Percentiles rank a stretch among this genome's conserved stretches.
Conservation (phyloP, 1,139 yeast genomes). For the Eremothecium sinecaudum region DNA sequence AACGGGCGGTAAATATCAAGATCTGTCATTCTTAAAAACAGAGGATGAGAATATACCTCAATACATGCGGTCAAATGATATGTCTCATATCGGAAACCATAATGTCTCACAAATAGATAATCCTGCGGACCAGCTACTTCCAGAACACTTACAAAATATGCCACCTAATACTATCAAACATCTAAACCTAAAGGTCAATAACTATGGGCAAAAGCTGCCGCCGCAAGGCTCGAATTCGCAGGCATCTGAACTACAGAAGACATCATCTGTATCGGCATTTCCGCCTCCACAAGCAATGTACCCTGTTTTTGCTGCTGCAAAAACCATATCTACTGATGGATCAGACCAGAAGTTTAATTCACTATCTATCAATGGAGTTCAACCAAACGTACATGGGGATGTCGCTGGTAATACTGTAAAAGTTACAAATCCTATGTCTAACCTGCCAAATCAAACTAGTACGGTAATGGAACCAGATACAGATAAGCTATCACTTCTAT, state of each 20-base stretch:
- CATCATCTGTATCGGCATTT: background rate
- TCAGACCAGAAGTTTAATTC: background rate
- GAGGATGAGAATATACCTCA: background rate
- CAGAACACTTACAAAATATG: background rate
- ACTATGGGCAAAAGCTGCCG: background rate
- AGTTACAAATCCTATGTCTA: background rate
- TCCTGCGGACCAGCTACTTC: background rate
- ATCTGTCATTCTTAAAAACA: background rate
- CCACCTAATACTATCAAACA: background rate
- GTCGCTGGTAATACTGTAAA: background rate
- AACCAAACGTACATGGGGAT: background rate
- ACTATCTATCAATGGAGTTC: background rate
- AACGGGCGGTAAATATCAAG: background rate
- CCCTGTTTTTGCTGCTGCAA: background rate
- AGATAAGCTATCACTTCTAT: conserved; percentile 9
- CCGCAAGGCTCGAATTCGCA: background rate
- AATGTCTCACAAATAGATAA: background rate
- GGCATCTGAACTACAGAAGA: background rate
- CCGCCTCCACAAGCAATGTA: conserved; percentile 3
- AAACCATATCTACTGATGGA: too few species aligned
- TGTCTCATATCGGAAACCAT: background rate
- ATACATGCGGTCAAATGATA: background rate
- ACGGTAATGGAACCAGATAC: conserved; percentile 5
- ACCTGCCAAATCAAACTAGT: background rate
- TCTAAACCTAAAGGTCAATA: too few species aligned